Conservation (phyloP, 2,329 filamentous ascomycete species). For the Rachicladosporium sp. region DNA sequence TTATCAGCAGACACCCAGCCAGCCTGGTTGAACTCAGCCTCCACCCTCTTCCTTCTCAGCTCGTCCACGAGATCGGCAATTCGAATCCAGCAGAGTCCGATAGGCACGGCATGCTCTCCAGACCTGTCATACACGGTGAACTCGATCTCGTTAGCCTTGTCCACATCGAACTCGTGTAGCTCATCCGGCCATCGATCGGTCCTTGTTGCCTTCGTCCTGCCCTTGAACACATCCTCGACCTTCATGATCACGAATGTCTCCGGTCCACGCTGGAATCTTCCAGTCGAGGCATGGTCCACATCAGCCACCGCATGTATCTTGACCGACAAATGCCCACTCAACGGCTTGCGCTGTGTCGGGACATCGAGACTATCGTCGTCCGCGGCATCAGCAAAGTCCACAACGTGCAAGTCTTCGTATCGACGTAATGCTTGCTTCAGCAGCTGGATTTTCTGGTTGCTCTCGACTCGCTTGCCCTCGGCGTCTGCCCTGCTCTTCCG, state of each 20-base stretch:
- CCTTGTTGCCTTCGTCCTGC: slow-evolving; percentile 70
- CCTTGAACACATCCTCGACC: slow-evolving; percentile 86
- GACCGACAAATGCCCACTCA: slow-evolving; percentile 80
- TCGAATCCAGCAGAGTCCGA: slow-evolving; percentile 89
- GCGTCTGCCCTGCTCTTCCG: slow-evolving; percentile 91
- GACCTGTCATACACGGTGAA: slow-evolving; percentile 96
- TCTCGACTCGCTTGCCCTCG: slow-evolving; percentile 78
- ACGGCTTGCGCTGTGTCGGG: slow-evolving; percentile 88
- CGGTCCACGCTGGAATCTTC: slow-evolving; percentile 75
- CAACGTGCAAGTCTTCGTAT: slow-evolving; percentile 91
- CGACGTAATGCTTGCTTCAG: slow-evolving; percentile 90
- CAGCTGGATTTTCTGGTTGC: slow-evolving; percentile 93
- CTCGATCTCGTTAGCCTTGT: slow-evolving; percentile 97
- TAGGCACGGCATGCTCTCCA: slow-evolving; percentile 75
- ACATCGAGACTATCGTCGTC: slow-evolving; percentile 97
- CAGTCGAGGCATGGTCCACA: slow-evolving; percentile 77
- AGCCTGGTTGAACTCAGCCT: slow-evolving; percentile 84
- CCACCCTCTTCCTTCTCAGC: slow-evolving; percentile 92
- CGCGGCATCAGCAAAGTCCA: slow-evolving; percentile 19
- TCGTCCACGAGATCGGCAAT: slow-evolving; percentile 97
- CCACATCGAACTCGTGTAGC: slow-evolving; percentile 81
- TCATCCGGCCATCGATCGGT: slow-evolving; percentile 89
- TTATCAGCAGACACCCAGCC: slow-evolving; percentile 97
- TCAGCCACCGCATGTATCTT: slow-evolving; percentile 82
- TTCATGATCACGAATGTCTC: slow-evolving; percentile 96